Percentiles rank a stretch among this genome's conserved stretches.
phyloP scores from a whole-genome alignment of 2,329 filamentous ascomycete species.

The Diaporthe sp. region DNA sequence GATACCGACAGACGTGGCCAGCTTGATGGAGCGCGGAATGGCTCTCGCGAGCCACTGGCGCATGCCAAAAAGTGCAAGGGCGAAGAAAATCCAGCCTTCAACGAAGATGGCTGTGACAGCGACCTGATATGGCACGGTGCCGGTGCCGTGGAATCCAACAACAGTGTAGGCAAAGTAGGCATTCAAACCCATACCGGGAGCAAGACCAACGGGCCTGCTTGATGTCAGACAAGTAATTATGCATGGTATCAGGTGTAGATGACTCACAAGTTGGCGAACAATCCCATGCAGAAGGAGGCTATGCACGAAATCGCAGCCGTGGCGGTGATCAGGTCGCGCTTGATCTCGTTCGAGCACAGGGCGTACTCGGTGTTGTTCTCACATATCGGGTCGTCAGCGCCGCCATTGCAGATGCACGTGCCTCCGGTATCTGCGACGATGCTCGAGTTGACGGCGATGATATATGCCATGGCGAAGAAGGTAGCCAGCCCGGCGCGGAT shows the following conservation, averaged over 20 bases:
- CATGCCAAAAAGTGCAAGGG: constrained; percentile 81
- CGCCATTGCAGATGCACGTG: constrained; percentile 78
- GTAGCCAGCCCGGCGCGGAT: constrained; percentile 85
- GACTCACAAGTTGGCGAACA: constrained; percentile 80
- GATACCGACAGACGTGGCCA: constrained; percentile 87
- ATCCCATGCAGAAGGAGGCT: constrained; percentile 85
- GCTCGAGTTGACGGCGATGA: constrained; percentile 63
- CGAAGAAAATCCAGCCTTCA: constrained; percentile 88
- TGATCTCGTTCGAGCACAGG: constrained; percentile 73
- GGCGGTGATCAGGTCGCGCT: constrained; percentile 85
- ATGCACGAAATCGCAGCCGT: constrained; percentile 87
- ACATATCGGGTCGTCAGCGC: constrained; percentile 65
- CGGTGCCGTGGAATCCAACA: constrained; percentile 81
- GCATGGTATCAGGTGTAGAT: not conserved
- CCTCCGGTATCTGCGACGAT: constrained; percentile 75
- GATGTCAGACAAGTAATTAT: constrained; percentile 7
- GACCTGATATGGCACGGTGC: constrained; percentile 78
- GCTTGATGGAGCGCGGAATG: constrained; percentile 87
- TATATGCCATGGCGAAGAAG: constrained; percentile 75
- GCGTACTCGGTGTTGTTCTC: constrained; percentile 68
- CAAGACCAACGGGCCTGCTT: constrained; percentile 72
- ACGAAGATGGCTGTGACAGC: constrained; percentile 90
- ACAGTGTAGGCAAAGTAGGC: constrained; percentile 89
- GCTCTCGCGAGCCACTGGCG: constrained; percentile 89
- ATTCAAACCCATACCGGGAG: constrained; percentile 85